Percentiles rank a stretch among this genome's conserved stretches.
Conservation (phyloP, 805 yeast species). For the Kockiozyma suomiensis region DNA sequence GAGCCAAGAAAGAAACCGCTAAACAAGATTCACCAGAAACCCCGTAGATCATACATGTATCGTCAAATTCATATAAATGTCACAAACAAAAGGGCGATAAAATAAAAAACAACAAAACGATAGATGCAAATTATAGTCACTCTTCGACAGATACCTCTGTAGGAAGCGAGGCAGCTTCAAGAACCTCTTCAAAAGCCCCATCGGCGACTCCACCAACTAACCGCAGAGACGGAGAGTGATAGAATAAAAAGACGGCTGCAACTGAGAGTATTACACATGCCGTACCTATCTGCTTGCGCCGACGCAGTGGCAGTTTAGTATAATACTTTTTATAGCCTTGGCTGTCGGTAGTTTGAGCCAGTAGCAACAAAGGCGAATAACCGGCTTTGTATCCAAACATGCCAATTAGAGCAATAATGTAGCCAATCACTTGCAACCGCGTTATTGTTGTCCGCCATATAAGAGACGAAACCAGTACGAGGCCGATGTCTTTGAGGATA, state of each 20-base stretch:
- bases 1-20: too few relatives aligned
- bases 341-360: conserved; percentile 18
- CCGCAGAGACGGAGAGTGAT: conserved; percentile 17
- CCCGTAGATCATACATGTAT: too few relatives aligned
- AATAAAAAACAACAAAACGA: background rate
- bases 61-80: too few relatives aligned
- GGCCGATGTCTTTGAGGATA: conserved; percentile 36
- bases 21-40: too few relatives aligned
- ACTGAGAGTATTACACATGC: conserved; percentile 7
- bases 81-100: background rate
- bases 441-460: conserved; percentile 37
- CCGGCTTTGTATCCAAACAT: conserved; percentile 36
- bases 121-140: background rate
- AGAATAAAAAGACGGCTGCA: conserved; percentile 11
- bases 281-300: conserved; percentile 15
- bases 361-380: conserved; percentile 19
- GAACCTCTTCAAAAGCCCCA: conserved; percentile 19
- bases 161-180: background rate
- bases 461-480: conserved; percentile 34
- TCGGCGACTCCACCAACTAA: conserved; percentile 19
- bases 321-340: conserved; percentile 17
- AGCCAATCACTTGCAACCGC: conserved; percentile 34
- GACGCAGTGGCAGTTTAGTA: background rate
- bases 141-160: background rate
- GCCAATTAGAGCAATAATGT: conserved; percentile 35